Conservation (phyloP, 176 grass and related monocot species). For the Oryza rufipogon region DNA sequence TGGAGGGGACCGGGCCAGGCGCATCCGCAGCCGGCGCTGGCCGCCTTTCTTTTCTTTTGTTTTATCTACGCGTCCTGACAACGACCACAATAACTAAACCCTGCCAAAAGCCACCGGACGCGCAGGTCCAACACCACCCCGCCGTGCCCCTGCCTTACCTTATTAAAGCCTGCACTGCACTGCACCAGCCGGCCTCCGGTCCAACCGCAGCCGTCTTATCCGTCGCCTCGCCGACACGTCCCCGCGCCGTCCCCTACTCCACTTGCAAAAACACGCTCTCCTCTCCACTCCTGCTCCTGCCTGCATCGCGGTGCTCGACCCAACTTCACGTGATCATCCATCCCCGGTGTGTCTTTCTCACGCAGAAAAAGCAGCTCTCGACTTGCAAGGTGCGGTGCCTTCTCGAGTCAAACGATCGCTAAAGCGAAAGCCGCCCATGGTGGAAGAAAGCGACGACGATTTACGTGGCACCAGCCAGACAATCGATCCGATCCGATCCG, state of each 20-base stretch:
- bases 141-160: background rate
- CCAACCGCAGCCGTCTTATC: background rate
- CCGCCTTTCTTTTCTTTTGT: background rate
- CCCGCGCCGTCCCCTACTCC: conserved; percentile 8
- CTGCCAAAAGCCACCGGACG: background rate
- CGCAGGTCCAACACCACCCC: background rate
- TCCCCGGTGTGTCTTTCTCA: background rate
- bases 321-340: conserved; percentile 13
- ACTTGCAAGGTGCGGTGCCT: too few relatives aligned
- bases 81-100: conserved; percentile 57
- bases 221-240: conserved; percentile 46
- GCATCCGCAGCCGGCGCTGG: background rate
- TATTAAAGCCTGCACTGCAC: conserved; percentile 26
- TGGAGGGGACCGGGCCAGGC: conserved; percentile 36
- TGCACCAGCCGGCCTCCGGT: background rate
- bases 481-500: background rate
- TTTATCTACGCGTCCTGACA: background rate
- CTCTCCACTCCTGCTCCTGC: too few relatives aligned
- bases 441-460: background rate
- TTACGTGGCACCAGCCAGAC: background rate
- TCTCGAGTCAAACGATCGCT: background rate
- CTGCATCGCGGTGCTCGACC: background rate
- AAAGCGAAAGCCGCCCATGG: background rate
- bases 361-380: background rate
- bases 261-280: too few relatives aligned